phyloP scores from a whole-genome alignment of 495 filamentous ascomycete genomes.

The Friedmanniomyces simplex region DNA sequence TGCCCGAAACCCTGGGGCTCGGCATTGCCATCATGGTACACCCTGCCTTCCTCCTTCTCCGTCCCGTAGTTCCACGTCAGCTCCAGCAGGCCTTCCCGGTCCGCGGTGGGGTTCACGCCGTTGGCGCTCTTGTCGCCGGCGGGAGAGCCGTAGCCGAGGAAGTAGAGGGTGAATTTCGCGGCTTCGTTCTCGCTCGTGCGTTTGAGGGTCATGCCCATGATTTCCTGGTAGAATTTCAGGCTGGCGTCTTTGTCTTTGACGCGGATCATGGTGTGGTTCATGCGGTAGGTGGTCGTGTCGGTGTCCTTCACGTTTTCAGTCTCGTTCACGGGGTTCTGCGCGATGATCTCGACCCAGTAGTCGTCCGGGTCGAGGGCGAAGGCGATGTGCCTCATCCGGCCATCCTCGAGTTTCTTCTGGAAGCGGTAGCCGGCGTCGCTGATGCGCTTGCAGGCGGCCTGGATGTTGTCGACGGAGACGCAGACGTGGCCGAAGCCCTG shows the following conservation, averaged over 20 bases:
- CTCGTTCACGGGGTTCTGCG: conserved; percentile 34
- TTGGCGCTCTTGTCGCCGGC: conserved; percentile 38
- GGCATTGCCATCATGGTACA: conserved; percentile 86
- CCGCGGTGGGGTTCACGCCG: conserved; percentile 47
- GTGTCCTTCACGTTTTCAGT: conserved; percentile 47
- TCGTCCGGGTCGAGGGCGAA: conserved; percentile 90
- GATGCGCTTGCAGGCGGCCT: conserved; percentile 76
- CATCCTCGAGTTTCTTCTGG: conserved; percentile 87
- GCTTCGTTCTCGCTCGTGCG: conserved; percentile 59
- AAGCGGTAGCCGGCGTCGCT: conserved; percentile 85
- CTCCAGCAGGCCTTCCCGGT: conserved; percentile 75
- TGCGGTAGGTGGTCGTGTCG: conserved; percentile 43
- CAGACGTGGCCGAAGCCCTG: conserved; percentile 86
- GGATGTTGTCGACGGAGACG: conserved; percentile 40
- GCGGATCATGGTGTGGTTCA: conserved; percentile 72
- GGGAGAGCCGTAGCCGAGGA: conserved; percentile 66
- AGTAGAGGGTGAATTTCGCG: conserved; percentile 79
- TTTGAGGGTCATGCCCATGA: conserved; percentile 75
- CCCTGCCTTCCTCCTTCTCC: conserved; percentile 72
- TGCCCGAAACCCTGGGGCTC: conserved; percentile 91
- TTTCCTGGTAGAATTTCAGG: conserved; percentile 81
- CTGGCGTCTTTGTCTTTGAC: conserved; percentile 81
- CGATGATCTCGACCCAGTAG: conserved; percentile 55
- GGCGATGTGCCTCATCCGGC: conserved; percentile 78
- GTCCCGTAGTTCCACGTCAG: conserved; percentile 97